Percentiles rank a stretch among this genome's conserved stretches.
phyloP scores from a whole-genome alignment of 768 basidiomycete genomes.

The Serendipita sp. region DNA sequence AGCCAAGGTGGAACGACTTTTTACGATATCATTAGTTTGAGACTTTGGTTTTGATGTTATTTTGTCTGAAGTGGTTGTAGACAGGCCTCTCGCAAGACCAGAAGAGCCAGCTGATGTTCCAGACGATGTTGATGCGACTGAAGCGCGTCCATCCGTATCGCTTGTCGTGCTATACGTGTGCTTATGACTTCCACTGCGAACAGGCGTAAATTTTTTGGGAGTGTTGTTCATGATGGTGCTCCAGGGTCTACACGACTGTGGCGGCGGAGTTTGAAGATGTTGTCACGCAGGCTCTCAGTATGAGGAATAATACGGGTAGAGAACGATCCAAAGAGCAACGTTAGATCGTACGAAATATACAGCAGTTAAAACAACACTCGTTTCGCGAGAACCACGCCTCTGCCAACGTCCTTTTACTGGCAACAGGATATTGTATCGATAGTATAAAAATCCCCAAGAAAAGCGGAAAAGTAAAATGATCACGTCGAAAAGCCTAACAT shows the following conservation, averaged over 20 bases:
- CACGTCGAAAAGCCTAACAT: background rate
- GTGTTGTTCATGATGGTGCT: background rate
- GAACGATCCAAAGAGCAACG: no score
- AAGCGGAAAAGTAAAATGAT: no score
- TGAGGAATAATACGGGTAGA: no score
- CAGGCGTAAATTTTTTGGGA: background rate
- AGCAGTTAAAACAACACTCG: no score
- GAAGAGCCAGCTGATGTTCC: background rate
- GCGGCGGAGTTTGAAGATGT: slow-evolving; percentile 4
- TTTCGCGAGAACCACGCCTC: no score
- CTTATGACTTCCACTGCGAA: background rate
- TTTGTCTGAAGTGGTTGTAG: background rate
- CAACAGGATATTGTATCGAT: no score
- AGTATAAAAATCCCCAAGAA: no score
- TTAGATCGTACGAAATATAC: no score
- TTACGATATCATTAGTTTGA: background rate
- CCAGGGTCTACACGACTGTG: background rate
- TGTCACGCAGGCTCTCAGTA: background rate
- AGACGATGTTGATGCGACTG: background rate
- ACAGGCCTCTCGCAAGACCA: no score
- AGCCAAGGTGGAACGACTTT: background rate
- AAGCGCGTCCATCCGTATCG: background rate
- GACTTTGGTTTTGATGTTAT: background rate
- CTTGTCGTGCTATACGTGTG: background rate
- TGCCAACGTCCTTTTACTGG: no score